Evolutionary conservation across 768 basidiomycete genomes (phyloP).

Genomic region (Vararia minispora): DNA sequence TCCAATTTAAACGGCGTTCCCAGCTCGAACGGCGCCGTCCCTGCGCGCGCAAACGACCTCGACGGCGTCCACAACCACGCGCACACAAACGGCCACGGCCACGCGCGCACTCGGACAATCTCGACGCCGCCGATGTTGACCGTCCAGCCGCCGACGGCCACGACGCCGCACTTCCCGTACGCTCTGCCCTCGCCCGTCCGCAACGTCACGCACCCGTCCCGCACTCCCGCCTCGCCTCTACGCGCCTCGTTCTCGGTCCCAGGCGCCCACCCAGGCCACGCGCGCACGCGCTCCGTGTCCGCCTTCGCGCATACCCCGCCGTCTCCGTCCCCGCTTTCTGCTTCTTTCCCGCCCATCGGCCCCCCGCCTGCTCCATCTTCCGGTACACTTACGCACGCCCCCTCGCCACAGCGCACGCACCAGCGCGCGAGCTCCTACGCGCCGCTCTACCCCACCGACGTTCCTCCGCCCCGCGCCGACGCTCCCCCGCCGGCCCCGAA

Average conservation of each 20-base stretch:
- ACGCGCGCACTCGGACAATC: neutral
- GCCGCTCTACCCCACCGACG: conserved; percentile 8
- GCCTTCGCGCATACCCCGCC: conserved; percentile 34
- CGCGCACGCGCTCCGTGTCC: conserved; percentile 39
- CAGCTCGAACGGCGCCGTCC: conserved; percentile 17
- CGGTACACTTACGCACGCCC: conserved; percentile 3
- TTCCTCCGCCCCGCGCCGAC: neutral
- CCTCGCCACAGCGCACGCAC: conserved; percentile 4
- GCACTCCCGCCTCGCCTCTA: conserved; percentile 16
- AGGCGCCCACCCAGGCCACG: conserved; percentile 20
- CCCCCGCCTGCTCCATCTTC: conserved; percentile 11
- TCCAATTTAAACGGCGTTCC: conserved; percentile 10
- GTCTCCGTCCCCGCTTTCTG: conserved; percentile 39
- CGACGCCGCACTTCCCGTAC: too few relatives aligned
- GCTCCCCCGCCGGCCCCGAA: conserved; percentile 9
- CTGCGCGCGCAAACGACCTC: conserved; percentile 14
- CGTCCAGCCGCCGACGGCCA: neutral
- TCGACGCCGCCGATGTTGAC: neutral
- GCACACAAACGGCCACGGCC: conserved; percentile 21
- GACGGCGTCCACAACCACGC: conserved; percentile 27
- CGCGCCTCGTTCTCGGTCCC: conserved; percentile 20
- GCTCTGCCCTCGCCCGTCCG: too few relatives aligned
- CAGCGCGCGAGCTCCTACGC: conserved; percentile 8
- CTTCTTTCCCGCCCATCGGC: conserved; percentile 25
- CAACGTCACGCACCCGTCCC: conserved; percentile 6